Evolutionary conservation across 1,139 yeast genomes (phyloP), one percentile per base, ranked within the genome.

Genomic region (Pichia norvegensis): DNA sequence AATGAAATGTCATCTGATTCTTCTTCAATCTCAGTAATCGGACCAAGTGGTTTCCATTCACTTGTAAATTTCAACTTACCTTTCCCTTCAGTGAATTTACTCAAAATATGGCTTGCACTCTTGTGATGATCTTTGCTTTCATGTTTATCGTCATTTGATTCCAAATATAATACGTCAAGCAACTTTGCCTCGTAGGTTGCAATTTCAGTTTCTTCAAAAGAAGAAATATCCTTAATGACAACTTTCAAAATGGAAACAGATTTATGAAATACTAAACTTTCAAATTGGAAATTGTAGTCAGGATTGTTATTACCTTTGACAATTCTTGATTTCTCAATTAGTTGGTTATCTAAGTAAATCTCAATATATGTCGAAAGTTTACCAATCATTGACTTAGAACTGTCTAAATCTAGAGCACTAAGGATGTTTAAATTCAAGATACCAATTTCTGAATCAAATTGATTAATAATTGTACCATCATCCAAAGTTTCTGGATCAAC

Each of bases 281-380:
- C 94, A 47, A 79, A 65, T 21, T 73, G 63, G 56, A 79, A 79
- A 52, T 78, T 80, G 81, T 85, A 84, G 16, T 79, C 67, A 17
- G 94, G 94, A 55, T 79, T 85, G 57, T 82, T 83, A 17, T 79
- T 73, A 58, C 77, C 75, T 58, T 78, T 79, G 59, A 82, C 68
- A 36, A 73, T 73, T 69, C 92, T 79, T 50, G 79, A 76, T 6
- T 66, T 65, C 56, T 74, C 74, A 14, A 73, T 70, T 47, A 76
- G 65, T 51, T 78, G 73, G 40, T 72, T 74, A 58, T 81, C 78
- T 27, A 53, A 38, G 55, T 65, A 78, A 22, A 84, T 64, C 55
- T 81, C 85, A 11, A 87, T 87, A 60, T 74, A 79, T 25, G 92
- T 85, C 56, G 82, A 80, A 60, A 84, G 67, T 46, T 72, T 73